These are phyloP conservation scores for Bromus sterilis DNA, from an alignment of 176 grass and related monocot species.

Conservation along the genomic window DNA sequence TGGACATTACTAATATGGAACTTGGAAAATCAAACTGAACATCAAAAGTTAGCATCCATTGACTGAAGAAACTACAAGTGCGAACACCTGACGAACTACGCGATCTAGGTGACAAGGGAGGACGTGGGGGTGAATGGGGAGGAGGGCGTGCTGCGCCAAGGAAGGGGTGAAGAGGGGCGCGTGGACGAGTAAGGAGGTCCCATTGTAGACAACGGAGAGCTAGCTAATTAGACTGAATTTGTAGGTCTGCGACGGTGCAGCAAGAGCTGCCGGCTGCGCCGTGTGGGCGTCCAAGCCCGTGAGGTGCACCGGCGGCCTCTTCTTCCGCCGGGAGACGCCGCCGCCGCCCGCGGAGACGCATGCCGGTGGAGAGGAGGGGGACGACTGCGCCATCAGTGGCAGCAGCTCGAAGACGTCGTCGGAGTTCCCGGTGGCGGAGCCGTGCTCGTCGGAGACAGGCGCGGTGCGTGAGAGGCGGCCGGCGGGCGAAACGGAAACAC, in stretches of 20 bases:
- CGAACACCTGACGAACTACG: too few relatives aligned
- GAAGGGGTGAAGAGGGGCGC: constrained; percentile 72
- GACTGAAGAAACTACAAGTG: too few relatives aligned
- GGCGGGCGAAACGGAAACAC: too few relatives aligned
- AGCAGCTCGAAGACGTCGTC: constrained; percentile 13
- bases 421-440: constrained; percentile 13
- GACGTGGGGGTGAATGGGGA: constrained; percentile 36
- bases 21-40: too few relatives aligned
- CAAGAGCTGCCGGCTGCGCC: constrained; percentile 67
- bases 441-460: constrained; percentile 2
- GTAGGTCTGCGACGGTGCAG: constrained; percentile 58
- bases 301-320: constrained; percentile 27
- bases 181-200: constrained; percentile 63
- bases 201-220: not conserved
- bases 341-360: not conserved
- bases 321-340: constrained; percentile 2
- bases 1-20: too few relatives aligned
- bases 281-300: constrained; percentile 42
- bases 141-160: constrained; percentile 57
- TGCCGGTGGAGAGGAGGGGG: not conserved
- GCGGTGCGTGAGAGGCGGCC: too few relatives aligned
- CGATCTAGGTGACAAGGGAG: too few relatives aligned
- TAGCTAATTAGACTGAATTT: not conserved
- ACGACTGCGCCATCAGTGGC: constrained; percentile 17
- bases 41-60: too few relatives aligned